Evolutionary conservation across 352 stramenopile species (phyloP), one percentile per base, ranked within the genome.

Genomic region (Globisporangium camurandrum): DNA sequence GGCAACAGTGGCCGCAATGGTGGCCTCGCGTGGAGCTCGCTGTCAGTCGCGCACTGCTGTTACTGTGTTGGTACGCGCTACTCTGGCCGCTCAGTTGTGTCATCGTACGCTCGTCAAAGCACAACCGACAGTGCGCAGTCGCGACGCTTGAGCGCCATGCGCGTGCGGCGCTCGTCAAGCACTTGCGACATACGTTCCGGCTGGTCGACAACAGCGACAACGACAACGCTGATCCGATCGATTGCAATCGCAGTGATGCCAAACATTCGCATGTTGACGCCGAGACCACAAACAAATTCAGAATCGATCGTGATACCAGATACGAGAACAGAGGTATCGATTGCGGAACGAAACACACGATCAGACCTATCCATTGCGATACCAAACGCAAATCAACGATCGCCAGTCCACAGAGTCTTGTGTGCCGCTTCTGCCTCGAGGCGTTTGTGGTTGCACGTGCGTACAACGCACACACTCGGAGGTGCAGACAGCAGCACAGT

Each of bases 81-180:
- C 17, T 54, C 7, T 59, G 46, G 45, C 46, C 45, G 17, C 2
- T 48, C 37, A 50, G 28, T 30, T 48, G 37, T 23, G 2, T 49
- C 27, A 5, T 44, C 14, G 28, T 20, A 1, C 53, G 53, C 19
- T 27, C 12, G 12, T 54, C 53, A 2, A 2, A 7, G 12, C 12
- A 12, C 9, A 59, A 59, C 10, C 37, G 44, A 9, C 46, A 50
- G 9, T 7, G 40, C 1, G 28, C 53, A 4, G 4, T 34, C 2
- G 4, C 9, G 5, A 4, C 40, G 0, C 24, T 60, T 8, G 46
- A 54, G 26, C 22, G 26, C 1, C 46, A 60, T n/a, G 38, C 54
- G 46, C 46, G 43, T 16, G 38, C 47, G 19, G 53, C 26, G 16
- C 38, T 54, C 16, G 37, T 47, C 19, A 54, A 60, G 46, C 16